A percentile compares a stretch with the other conserved stretches of the same genome.
Conservation (phyloP, 2,329 filamentous ascomycete species). For the Sclerotinia nivalis region DNA sequence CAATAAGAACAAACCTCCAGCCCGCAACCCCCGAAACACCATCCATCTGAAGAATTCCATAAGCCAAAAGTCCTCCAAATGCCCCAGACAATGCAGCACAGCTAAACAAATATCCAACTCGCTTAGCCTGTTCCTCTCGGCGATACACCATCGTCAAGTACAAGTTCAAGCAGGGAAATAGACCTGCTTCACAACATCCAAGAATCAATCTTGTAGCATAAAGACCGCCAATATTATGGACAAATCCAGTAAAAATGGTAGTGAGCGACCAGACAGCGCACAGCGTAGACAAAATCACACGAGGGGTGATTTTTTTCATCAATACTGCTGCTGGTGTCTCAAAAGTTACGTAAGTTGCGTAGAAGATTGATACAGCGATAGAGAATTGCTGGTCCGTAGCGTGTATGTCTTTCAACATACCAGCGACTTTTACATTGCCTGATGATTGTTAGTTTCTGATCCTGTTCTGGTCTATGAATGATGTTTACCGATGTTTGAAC, state of each 20-base stretch:
- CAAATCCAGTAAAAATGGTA: slow-evolving; percentile 51
- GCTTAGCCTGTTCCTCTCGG: slow-evolving; percentile 54
- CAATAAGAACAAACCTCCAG: slow-evolving; percentile 49
- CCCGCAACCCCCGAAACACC: slow-evolving; percentile 47
- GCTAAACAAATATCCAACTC: slow-evolving; percentile 55
- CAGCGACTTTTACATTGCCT: slow-evolving; percentile 41
- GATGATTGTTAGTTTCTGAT: slow-evolving; percentile 43
- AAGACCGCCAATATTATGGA: slow-evolving; percentile 45
- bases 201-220: slow-evolving; percentile 50
- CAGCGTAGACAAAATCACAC: slow-evolving; percentile 43
- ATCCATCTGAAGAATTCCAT: slow-evolving; percentile 50
- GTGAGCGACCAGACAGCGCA: slow-evolving; percentile 48
- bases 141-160: slow-evolving; percentile 58
- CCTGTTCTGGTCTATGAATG: background rate
- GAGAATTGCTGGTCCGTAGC: slow-evolving; percentile 28
- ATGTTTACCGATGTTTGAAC: slow-evolving; percentile 48
- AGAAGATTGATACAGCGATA: slow-evolving; percentile 50
- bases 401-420: slow-evolving; percentile 30
- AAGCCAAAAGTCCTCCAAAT: slow-evolving; percentile 57
- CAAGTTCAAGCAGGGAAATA: slow-evolving; percentile 52
- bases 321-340: slow-evolving; percentile 50
- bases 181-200: slow-evolving; percentile 50
- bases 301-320: slow-evolving; percentile 50
- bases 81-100: slow-evolving; percentile 53
- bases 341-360: slow-evolving; percentile 52